Evolutionary conservation across 2,329 filamentous ascomycete genomes (phyloP).

Genomic region (Aureobasidium sp.): DNA sequence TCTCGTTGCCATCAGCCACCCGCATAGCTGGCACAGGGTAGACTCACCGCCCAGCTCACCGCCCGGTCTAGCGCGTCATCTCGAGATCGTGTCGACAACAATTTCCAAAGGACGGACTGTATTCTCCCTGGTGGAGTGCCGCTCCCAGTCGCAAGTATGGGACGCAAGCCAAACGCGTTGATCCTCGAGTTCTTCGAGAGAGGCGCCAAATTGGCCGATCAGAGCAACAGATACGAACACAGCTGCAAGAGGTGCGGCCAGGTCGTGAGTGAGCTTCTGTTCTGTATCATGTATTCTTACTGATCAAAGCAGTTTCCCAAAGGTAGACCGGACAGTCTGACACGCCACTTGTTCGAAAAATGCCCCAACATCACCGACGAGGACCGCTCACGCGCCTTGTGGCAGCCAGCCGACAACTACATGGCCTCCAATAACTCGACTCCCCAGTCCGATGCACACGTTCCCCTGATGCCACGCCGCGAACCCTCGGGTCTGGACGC

Average conservation of each 20-base stretch:
- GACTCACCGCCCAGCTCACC: background rate
- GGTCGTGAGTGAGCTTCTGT: constrained; percentile 34
- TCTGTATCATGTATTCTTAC: constrained; percentile 15
- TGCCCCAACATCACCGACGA: constrained; percentile 57
- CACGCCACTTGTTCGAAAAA: constrained; percentile 74
- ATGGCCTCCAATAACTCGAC: background rate
- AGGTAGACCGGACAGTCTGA: constrained; percentile 75
- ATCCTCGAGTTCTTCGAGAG: constrained; percentile 84
- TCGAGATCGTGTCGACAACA: background rate
- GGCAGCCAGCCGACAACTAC: constrained; percentile 11
- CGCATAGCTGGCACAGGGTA: too few relatives aligned
- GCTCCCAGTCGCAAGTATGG: constrained; percentile 45
- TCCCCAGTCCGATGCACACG: background rate
- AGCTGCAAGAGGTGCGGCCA: constrained; percentile 84
- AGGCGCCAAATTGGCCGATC: constrained; percentile 77
- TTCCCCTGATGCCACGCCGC: constrained; percentile 7
- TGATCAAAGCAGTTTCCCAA: constrained; percentile 59
- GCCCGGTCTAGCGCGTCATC: background rate
- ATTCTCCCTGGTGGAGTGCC: background rate
- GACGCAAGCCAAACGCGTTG: constrained; percentile 72
- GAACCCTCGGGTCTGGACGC: constrained; percentile 64
- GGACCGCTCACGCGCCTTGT: constrained; percentile 35
- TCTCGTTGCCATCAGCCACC: background rate
- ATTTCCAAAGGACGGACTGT: background rate
- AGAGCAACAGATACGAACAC: constrained; percentile 85